Conservation (phyloP, 2,329 filamentous ascomycete species). For the Aspergillus aculeatus region DNA sequence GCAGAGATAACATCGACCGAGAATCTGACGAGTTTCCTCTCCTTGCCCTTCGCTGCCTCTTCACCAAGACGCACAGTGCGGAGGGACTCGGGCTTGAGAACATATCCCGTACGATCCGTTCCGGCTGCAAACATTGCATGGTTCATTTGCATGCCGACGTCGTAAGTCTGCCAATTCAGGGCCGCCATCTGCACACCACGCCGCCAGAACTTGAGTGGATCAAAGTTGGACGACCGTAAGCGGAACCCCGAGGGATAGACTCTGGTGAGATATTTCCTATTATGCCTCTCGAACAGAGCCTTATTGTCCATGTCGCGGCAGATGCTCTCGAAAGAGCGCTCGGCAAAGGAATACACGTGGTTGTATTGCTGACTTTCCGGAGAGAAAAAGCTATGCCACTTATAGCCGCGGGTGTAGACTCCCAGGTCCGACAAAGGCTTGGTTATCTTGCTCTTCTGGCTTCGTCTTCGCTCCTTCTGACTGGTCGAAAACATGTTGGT, state of each 20-base stretch:
- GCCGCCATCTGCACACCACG: slow-evolving; percentile 97
- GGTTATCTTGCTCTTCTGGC: slow-evolving; percentile 77
- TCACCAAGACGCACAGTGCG: slow-evolving; percentile 46
- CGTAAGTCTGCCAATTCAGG: slow-evolving; percentile 97
- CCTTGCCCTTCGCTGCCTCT: slow-evolving; percentile 57
- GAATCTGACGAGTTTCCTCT: slow-evolving; percentile 80
- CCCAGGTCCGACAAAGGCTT: slow-evolving; percentile 80
- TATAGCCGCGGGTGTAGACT: slow-evolving; percentile 74
- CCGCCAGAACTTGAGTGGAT: slow-evolving; percentile 90
- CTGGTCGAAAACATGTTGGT: slow-evolving; percentile 48
- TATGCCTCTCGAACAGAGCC: slow-evolving; percentile 79
- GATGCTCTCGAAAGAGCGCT: slow-evolving; percentile 80
- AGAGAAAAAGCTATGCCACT: slow-evolving; percentile 77
- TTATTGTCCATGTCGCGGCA: slow-evolving; percentile 75
- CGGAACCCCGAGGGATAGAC: slow-evolving; percentile 86
- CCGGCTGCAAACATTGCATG: slow-evolving; percentile 96
- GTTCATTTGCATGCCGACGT: slow-evolving; percentile 92
- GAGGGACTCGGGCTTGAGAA: slow-evolving; percentile 85
- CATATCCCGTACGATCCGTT: slow-evolving; percentile 83
- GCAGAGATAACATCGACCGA: slow-evolving; percentile 87
- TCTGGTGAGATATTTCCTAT: slow-evolving; percentile 86
- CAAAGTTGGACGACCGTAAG: slow-evolving; percentile 87
- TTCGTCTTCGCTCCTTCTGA: slow-evolving; percentile 59
- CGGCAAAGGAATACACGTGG: slow-evolving; percentile 93
- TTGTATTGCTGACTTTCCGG: slow-evolving; percentile 83